phyloP scores from a whole-genome alignment of 73 alveolate species.

The Tetrahymena elliotti region DNA sequence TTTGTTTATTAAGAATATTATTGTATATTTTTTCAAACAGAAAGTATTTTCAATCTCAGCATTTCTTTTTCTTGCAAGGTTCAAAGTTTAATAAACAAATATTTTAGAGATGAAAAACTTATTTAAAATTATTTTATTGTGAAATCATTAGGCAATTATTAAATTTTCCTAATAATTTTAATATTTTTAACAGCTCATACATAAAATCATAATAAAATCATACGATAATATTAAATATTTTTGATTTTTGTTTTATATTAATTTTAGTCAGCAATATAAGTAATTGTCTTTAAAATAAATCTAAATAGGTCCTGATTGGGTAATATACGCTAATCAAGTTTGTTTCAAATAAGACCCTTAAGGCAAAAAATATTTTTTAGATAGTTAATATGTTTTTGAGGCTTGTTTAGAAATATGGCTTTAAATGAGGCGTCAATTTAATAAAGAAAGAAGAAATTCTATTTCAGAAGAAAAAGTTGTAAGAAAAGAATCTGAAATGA shows the following conservation, averaged over 20 bases:
- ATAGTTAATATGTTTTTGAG: background rate
- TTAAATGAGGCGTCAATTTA: background rate
- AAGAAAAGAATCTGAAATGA: background rate
- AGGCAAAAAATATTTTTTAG: background rate
- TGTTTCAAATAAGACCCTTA: background rate
- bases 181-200: no score
- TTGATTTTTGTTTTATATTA: background rate
- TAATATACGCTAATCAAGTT: background rate
- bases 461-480: background rate
- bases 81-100: background rate
- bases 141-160: background rate
- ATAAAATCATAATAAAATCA: no score
- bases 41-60: background rate
- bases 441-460: background rate
- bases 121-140: no score
- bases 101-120: background rate
- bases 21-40: background rate
- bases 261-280: background rate
- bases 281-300: background rate
- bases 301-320: background rate
- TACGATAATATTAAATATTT: background rate
- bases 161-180: no score
- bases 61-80: background rate
- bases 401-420: background rate
- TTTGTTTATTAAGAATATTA: background rate